phyloP scores from a whole-genome alignment of 164 flowering plant species.

The Santalum album region DNA sequence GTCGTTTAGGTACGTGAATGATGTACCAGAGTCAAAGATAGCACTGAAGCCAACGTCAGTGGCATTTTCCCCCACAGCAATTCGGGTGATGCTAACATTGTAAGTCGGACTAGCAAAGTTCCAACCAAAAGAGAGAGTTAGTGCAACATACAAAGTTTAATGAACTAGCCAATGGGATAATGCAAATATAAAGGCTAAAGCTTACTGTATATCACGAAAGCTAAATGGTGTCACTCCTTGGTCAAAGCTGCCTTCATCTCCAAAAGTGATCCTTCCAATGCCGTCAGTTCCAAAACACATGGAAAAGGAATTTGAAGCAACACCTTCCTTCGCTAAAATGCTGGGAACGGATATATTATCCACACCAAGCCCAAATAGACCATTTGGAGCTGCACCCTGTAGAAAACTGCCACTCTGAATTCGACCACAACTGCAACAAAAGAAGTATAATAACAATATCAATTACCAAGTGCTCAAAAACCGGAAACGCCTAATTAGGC shows the following conservation, averaged over 20 bases:
- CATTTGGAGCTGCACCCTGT: slow-evolving; percentile 71
- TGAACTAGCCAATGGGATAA: not conserved
- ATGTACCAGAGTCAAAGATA: slow-evolving; percentile 82
- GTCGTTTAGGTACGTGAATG: slow-evolving; percentile 73
- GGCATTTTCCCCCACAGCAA: slow-evolving; percentile 35
- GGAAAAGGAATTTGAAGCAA: slow-evolving; percentile 72
- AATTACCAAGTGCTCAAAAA: not conserved
- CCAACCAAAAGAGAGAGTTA: not conserved
- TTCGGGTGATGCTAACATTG: slow-evolving; percentile 50
- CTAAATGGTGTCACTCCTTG: slow-evolving; percentile 72
- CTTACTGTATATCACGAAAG: slow-evolving; percentile 41
- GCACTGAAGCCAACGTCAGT: slow-evolving; percentile 40
- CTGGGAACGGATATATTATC: slow-evolving; percentile 70
- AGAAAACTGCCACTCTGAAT: slow-evolving; percentile 72
- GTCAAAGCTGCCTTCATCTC: slow-evolving; percentile 67
- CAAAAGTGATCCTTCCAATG: slow-evolving; percentile 78
- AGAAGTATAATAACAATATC: not conserved
- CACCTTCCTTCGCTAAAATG: slow-evolving; percentile 55
- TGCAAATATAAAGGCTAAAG: slow-evolving; percentile 3
- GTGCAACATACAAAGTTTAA: not conserved
- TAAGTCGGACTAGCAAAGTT: slow-evolving; percentile 49
- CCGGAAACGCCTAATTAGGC: not conserved
- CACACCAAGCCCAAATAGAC: slow-evolving; percentile 86
- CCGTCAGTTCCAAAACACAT: slow-evolving; percentile 84
- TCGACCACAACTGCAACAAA: slow-evolving; percentile 66